phyloP scores from a whole-genome alignment of 2,329 filamentous ascomycete genomes.

The Xylaria sp. region DNA sequence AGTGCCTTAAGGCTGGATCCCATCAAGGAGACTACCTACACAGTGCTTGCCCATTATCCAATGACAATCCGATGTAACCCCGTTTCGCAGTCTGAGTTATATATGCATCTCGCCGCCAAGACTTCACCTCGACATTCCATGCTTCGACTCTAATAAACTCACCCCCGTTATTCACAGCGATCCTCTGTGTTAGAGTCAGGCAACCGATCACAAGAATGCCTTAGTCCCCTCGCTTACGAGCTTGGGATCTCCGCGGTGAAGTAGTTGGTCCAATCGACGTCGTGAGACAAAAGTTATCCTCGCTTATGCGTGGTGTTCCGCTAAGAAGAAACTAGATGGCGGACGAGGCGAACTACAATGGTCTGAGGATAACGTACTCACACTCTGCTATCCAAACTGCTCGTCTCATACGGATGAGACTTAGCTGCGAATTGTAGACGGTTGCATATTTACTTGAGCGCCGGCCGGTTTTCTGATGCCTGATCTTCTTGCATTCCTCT shows the following conservation, averaged over 20 bases:
- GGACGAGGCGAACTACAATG: neutral
- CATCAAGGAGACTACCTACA: neutral
- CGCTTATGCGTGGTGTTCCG: neutral
- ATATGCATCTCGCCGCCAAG: neutral
- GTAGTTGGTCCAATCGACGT: neutral
- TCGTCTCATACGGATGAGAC: neutral
- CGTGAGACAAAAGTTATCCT: neutral
- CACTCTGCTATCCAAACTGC: neutral
- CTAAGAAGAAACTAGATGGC: neutral
- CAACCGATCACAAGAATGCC: neutral
- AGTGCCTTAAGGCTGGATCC: neutral
- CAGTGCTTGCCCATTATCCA: neutral
- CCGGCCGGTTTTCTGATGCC: neutral
- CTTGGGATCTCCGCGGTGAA: neutral
- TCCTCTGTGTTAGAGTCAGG: neutral
- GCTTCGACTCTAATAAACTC: too few species aligned
- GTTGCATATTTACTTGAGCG: neutral
- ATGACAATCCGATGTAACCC: neutral
- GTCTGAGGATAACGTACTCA: too few species aligned
- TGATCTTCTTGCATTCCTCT: neutral
- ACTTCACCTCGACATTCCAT: neutral
- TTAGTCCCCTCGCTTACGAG: neutral
- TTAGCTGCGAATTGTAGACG: neutral
- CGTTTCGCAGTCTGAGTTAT: neutral
- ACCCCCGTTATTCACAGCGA: neutral